These are phyloP conservation scores for Fraxinus latifolia DNA, from an alignment of 305 asterid species.

Conservation along the genomic window DNA sequence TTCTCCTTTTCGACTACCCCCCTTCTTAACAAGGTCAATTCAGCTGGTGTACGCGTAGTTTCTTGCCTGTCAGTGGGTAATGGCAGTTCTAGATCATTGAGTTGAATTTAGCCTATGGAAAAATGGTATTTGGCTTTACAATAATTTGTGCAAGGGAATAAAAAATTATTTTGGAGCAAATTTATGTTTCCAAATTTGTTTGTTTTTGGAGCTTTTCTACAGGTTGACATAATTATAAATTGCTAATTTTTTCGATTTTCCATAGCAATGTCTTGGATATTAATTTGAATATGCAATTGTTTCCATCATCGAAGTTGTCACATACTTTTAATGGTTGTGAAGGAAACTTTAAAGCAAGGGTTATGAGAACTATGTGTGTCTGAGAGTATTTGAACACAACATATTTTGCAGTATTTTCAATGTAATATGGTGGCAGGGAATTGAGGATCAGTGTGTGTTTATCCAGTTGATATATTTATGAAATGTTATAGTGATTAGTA, in stretches of 20 bases:
- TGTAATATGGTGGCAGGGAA: background rate
- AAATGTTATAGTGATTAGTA: background rate
- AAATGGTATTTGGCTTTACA: background rate
- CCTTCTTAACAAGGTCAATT: background rate
- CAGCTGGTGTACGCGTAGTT: background rate
- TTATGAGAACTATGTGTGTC: background rate
- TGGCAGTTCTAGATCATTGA: background rate
- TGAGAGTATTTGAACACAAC: background rate
- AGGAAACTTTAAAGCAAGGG: background rate
- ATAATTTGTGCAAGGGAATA: background rate
- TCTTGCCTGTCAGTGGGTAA: background rate
- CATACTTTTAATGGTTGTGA: background rate
- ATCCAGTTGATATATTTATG: background rate
- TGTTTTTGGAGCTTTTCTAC: background rate
- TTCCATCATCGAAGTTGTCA: background rate
- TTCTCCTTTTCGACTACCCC: background rate
- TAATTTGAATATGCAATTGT: background rate
- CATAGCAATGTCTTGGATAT: background rate
- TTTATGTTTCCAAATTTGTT: background rate
- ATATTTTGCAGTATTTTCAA: background rate
- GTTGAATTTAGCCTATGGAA: slow-evolving; percentile 2
- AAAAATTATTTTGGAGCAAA: background rate
- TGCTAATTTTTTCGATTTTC: background rate
- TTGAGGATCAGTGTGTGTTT: background rate
- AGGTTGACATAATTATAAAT: background rate